Conservation (phyloP, 768 basidiomycete genomes). For the Daedaleopsis nitida region DNA sequence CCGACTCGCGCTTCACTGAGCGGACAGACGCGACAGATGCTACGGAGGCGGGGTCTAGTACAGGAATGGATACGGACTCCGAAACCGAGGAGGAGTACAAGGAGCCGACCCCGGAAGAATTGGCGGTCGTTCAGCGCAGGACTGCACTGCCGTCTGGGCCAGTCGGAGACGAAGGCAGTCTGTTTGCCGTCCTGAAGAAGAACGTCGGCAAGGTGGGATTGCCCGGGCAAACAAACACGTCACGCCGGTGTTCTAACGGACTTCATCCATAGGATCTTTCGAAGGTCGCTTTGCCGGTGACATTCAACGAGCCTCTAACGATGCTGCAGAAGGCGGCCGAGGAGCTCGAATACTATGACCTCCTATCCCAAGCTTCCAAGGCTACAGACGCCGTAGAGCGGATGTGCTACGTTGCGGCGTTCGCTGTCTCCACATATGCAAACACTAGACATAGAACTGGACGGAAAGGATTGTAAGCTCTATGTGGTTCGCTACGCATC, state of each 20-base stretch:
- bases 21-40: slow-evolving; percentile 19
- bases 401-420: slow-evolving; percentile 78
- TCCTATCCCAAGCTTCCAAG: slow-evolving; percentile 67
- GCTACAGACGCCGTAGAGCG: slow-evolving; percentile 62
- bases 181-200: slow-evolving; percentile 83
- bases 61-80: slow-evolving; percentile 56
- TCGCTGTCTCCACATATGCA: slow-evolving; percentile 83
- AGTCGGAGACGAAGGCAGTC: slow-evolving; percentile 75
- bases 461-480: slow-evolving; percentile 81
- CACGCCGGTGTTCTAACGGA: slow-evolving; percentile 5
- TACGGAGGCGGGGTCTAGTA: slow-evolving; percentile 40
- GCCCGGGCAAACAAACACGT: slow-evolving; percentile 1
- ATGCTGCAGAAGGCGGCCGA: slow-evolving; percentile 82
- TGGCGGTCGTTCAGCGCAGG: slow-evolving; percentile 46
- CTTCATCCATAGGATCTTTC: slow-evolving; percentile 63
- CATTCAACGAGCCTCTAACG: slow-evolving; percentile 88
- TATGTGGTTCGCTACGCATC: no score
- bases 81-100: slow-evolving; percentile 33
- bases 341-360: slow-evolving; percentile 75
- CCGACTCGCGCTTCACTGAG: slow-evolving; percentile 14
- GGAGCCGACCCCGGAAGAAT: slow-evolving; percentile 11
- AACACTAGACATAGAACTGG: slow-evolving; percentile 80
- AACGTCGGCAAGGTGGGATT: slow-evolving; percentile 78
- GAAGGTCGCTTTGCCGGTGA: slow-evolving; percentile 81
- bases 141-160: slow-evolving; percentile 60